These are phyloP conservation scores for Narthecium ossifragum DNA, from an alignment of 106 monocot genomes.

Conservation along the genomic window DNA sequence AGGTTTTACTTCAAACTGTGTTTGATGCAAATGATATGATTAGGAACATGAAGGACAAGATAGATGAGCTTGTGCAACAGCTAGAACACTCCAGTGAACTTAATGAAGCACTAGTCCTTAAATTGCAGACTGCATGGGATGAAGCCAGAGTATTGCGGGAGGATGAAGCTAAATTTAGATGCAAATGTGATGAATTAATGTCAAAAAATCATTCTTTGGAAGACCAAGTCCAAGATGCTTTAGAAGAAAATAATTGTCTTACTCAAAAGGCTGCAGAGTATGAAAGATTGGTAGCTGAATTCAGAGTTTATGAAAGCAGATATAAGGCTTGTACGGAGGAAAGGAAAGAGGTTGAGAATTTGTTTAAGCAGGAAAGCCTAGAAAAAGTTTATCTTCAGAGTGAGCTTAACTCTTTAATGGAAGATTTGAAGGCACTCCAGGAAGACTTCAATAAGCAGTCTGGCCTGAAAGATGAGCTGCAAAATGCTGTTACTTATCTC, in stretches of 20 bases:
- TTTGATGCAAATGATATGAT: constrained; percentile 24
- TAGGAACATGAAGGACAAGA: constrained; percentile 29
- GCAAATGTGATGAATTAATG: constrained; percentile 51
- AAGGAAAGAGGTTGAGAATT: constrained; percentile 36
- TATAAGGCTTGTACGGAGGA: constrained; percentile 47
- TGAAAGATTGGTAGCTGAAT: constrained; percentile 32
- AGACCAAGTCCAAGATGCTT: constrained; percentile 41
- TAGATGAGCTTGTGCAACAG: constrained; percentile 38
- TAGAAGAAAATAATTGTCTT: constrained; percentile 46
- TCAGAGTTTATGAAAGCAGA: constrained; percentile 27
- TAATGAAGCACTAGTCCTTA: constrained; percentile 34
- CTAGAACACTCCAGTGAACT: constrained; percentile 31
- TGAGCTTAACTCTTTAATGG: constrained; percentile 20
- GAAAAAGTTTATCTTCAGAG: constrained; percentile 35
- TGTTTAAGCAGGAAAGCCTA: constrained; percentile 51
- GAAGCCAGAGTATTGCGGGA: constrained; percentile 33
- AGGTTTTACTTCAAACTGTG: constrained; percentile 59
- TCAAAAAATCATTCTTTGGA: constrained; percentile 45
- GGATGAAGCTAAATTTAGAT: constrained; percentile 34
- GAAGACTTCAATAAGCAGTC: constrained; percentile 30
- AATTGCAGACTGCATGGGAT: constrained; percentile 36
- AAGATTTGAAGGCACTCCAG: constrained; percentile 44
- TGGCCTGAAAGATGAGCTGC: constrained; percentile 36
- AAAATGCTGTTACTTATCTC: constrained; percentile 20
- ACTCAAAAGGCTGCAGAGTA: constrained; percentile 37